Evolutionary conservation across 2,329 filamentous ascomycete species (phyloP).

Genomic region (Pseudopithomyces chartarum): DNA sequence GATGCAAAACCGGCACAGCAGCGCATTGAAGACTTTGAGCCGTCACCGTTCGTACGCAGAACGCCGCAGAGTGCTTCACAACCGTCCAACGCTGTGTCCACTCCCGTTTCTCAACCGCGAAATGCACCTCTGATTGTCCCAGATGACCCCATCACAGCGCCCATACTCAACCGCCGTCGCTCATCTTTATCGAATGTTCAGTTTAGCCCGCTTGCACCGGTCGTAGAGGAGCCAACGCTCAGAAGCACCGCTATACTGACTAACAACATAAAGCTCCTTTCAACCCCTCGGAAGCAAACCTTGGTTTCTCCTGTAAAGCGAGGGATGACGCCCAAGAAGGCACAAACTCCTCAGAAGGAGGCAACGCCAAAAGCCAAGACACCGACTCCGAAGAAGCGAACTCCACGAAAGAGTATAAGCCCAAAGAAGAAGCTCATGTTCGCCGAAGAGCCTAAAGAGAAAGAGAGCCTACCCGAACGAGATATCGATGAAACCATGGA

Average conservation of each 20-base stretch:
- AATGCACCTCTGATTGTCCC: slow-evolving; percentile 26
- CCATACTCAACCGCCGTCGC: slow-evolving; percentile 40
- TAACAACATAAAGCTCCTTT: slow-evolving; percentile 54
- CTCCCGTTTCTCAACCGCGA: slow-evolving; percentile 26
- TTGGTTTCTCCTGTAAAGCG: slow-evolving; percentile 50
- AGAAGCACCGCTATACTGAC: slow-evolving; percentile 42
- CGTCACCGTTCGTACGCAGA: slow-evolving; percentile 40
- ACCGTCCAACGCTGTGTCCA: slow-evolving; percentile 23
- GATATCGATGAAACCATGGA: slow-evolving; percentile 28
- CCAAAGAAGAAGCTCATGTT: slow-evolving; percentile 42
- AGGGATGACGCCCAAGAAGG: slow-evolving; percentile 42
- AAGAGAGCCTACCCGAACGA: slow-evolving; percentile 33
- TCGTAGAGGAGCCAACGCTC: slow-evolving; percentile 33
- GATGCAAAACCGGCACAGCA: slow-evolving; percentile 30
- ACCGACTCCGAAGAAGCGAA: slow-evolving; percentile 42
- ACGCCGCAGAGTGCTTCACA: slow-evolving; percentile 26
- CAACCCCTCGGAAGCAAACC: slow-evolving; percentile 55
- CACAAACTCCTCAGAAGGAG: slow-evolving; percentile 44
- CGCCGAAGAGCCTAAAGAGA: slow-evolving; percentile 30
- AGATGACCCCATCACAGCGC: slow-evolving; percentile 40
- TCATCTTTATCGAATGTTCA: slow-evolving; percentile 41
- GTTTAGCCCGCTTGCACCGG: slow-evolving; percentile 40
- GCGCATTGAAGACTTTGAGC: slow-evolving; percentile 38
- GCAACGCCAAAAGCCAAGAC: slow-evolving; percentile 48
- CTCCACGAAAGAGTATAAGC: slow-evolving; percentile 35